Conservation (phyloP, 345 rosid species). For the Sapria himalayana region DNA sequence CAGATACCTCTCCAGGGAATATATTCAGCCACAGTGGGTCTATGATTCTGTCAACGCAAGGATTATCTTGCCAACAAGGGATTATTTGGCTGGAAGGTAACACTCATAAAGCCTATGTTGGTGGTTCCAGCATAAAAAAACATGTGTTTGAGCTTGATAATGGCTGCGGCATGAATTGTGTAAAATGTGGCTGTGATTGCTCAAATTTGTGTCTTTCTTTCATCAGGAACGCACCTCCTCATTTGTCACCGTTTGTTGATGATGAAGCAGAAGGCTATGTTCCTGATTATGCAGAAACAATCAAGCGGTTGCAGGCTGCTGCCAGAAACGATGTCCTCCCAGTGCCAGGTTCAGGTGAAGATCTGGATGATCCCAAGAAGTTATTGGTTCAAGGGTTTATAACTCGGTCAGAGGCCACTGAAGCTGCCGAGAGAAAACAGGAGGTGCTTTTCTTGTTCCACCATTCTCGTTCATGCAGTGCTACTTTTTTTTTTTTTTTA, state of each 20-base stretch:
- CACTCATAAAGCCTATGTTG: neutral
- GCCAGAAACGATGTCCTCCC: slow-evolving; percentile 66
- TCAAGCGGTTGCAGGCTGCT: slow-evolving; percentile 57
- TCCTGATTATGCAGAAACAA: slow-evolving; percentile 80
- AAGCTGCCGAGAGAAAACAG: slow-evolving; percentile 43
- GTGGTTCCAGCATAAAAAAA: no score
- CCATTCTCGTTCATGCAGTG: no score
- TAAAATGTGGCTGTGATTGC: neutral
- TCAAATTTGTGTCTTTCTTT: neutral
- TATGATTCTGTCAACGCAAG: slow-evolving; percentile 66
- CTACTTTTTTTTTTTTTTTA: no score
- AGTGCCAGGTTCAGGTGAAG: slow-evolving; percentile 61
- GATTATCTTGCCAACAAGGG: slow-evolving; percentile 49
- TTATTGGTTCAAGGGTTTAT: slow-evolving; percentile 52
- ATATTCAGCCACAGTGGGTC: slow-evolving; percentile 93
- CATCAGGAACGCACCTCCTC: slow-evolving; percentile 70
- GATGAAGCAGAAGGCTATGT: slow-evolving; percentile 74
- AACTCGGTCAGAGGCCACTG: slow-evolving; percentile 52
- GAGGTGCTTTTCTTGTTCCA: slow-evolving; percentile 18
- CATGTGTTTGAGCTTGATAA: neutral
- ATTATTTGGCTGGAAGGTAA: slow-evolving; percentile 70
- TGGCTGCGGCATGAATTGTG: neutral
- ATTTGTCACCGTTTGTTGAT: slow-evolving; percentile 73
- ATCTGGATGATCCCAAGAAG: slow-evolving; percentile 52
- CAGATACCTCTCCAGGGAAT: slow-evolving; percentile 53